Evolutionary conservation across 805 yeast genomes (phyloP).

Genomic region (Candida broadrunensis): DNA sequence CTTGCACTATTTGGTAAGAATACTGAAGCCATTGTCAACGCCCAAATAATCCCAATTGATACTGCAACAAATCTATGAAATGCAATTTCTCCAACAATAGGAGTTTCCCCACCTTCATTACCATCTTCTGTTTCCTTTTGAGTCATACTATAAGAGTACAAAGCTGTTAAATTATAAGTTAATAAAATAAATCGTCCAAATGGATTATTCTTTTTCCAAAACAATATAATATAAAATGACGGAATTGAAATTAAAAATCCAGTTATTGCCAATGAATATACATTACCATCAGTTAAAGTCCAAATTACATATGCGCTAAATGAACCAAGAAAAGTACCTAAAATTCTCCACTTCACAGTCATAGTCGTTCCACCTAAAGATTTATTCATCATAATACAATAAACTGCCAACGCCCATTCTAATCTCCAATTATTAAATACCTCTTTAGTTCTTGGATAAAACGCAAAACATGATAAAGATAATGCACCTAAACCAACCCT

Average conservation of each 20-base stretch:
- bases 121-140: constrained; percentile 54
- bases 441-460: constrained; percentile 51
- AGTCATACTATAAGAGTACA: constrained; percentile 70
- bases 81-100: constrained; percentile 71
- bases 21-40: constrained; percentile 61
- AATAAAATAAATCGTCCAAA: constrained; percentile 69
- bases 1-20: constrained; percentile 78
- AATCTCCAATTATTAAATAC: constrained; percentile 65
- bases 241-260: constrained; percentile 49
- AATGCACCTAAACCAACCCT: constrained; percentile 79
- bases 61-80: constrained; percentile 76
- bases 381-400: constrained; percentile 79
- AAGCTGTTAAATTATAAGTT: constrained; percentile 74
- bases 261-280: constrained; percentile 44
- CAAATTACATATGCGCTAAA: constrained; percentile 57
- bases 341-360: constrained; percentile 69
- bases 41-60: constrained; percentile 72
- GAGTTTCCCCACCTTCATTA: constrained; percentile 68
- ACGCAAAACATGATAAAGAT: constrained; percentile 64
- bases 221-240: constrained; percentile 56
- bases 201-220: constrained; percentile 63
- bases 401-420: constrained; percentile 84
- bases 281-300: constrained; percentile 56
- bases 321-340: constrained; percentile 78
- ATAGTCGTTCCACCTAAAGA: constrained; percentile 81